phyloP scores from a whole-genome alignment of 495 filamentous ascomycete species.

The Trypethelium eluteriae region DNA sequence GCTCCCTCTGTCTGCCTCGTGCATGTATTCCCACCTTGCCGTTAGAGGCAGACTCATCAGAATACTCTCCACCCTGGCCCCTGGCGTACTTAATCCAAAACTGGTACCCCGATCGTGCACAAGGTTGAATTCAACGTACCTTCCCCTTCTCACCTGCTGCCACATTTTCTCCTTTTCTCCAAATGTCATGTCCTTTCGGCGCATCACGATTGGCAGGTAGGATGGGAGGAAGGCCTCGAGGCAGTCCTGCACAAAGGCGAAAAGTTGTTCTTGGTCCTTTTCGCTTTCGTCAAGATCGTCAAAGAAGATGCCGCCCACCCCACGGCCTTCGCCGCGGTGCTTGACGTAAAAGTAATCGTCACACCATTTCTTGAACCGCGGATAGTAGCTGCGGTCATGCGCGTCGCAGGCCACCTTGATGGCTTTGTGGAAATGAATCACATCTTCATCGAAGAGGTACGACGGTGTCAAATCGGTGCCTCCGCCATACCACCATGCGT shows the following conservation, averaged over 20 bases:
- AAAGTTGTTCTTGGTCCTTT: conserved; percentile 82
- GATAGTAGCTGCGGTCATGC: conserved; percentile 88
- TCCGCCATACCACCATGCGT: conserved; percentile 96
- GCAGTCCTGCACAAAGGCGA: conserved; percentile 82
- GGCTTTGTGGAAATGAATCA: conserved; percentile 87
- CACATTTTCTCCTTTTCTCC: conserved; percentile 80
- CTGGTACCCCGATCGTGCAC: conserved; percentile 94
- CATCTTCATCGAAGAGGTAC: conserved; percentile 96
- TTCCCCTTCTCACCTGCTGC: conserved; percentile 88
- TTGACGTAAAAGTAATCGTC: conserved; percentile 94
- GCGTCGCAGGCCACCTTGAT: conserved; percentile 91
- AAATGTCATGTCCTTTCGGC: conserved; percentile 84
- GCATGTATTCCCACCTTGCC: conserved; percentile 94
- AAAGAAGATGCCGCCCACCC: conserved; percentile 96
- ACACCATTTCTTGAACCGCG: conserved; percentile 96
- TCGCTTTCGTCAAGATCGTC: conserved; percentile 86
- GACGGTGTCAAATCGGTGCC: conserved; percentile 88
- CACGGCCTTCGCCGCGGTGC: conserved; percentile 82
- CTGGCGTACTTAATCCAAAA: conserved; percentile 89
- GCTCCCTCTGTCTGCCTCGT: conserved; percentile 65
- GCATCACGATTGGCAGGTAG: conserved; percentile 81
- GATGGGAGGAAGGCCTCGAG: conserved; percentile 81
- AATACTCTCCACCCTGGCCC: conserved; percentile 88
- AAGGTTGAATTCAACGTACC: conserved; percentile 98
- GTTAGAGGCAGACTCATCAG: conserved; percentile 94